Base-by-base conservation (phyloP, 148 eudicot genomes). In the Amaranthus palmeri region DNA sequence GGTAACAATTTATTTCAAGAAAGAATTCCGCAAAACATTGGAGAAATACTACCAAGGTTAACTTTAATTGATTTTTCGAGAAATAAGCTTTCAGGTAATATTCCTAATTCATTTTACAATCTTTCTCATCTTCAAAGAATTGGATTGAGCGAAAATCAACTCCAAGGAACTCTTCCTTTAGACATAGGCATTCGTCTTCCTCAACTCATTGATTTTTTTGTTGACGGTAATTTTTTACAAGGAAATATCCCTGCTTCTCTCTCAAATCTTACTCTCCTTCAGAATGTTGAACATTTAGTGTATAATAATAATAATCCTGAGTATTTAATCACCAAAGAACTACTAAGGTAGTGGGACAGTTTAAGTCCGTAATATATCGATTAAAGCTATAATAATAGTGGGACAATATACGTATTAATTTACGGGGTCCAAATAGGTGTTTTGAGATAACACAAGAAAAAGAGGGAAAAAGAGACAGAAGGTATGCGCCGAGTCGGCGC, bases 151-250 rank as follows among this genome's bases (percentile, higher is more conserved):
- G 4, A 0, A 7, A 73, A 73, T 43, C 58, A 54, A 4, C 55
- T 73, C 48, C n/a, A 44, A 8, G 76, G 76, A 7, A 52, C 52
- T 41, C 61, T 73, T n/a, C 76, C 76, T 3, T 50, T n/a, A 7
- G 40, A 64, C 51, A 43, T 73, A 4, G 69, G 76, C 0, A 11
- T 45, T 7, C 4, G 8, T 64, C 47, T 73, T 8, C 60, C 47
- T 4, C 43, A 64, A 11, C 61, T 73, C 7, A 41, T 5, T 3
- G 3, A 0, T 0, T 52, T 61, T 5, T 13, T 15, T 3, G 6
- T 73, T 12, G 47, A 12, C 12, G 0, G n/a, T 4, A 73, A 73
- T 61, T 4, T n/a, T 5, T 18, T 73, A 3, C 9, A 5, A 8
- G 69, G 69, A 14, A 15, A 15, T 10, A 43, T 65, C 47, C 69